phyloP scores from a whole-genome alignment of 2,329 filamentous ascomycete genomes.

The Curvularia verruculosa region DNA sequence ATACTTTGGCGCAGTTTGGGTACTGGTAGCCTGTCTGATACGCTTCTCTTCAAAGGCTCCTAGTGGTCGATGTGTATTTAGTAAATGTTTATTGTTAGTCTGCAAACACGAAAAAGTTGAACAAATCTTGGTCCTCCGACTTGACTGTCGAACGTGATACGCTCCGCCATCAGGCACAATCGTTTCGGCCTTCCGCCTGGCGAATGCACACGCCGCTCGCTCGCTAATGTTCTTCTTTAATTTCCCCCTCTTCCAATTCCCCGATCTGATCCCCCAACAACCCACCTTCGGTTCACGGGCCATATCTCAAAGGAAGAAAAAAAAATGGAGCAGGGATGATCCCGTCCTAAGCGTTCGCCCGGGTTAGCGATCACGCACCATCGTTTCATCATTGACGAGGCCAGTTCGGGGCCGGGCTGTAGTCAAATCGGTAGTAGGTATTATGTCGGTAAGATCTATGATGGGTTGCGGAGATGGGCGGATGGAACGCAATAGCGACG shows the following conservation, averaged over 20 bases:
- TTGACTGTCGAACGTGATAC: neutral
- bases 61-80: conserved; percentile 32
- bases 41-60: conserved; percentile 20
- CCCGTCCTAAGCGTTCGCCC: neutral
- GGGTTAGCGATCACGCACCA: neutral
- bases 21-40: conserved; percentile 26
- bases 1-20: conserved; percentile 27
- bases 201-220: neutral
- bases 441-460: neutral
- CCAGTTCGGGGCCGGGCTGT: neutral
- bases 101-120: conserved; percentile 14
- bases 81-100: conserved; percentile 35
- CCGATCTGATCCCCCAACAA: neutral
- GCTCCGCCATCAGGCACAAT: neutral
- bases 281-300: neutral
- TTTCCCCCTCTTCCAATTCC: neutral
- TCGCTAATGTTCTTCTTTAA: neutral
- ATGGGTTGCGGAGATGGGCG: neutral
- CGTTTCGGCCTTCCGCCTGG: neutral
- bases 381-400: neutral
- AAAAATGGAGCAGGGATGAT: neutral
- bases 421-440: too few relatives aligned
- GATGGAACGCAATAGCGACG: neutral
- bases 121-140: conserved; percentile 1
- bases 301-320: neutral